These are phyloP conservation scores for Eutypa lata DNA, from an alignment of 2,329 filamentous ascomycete species.

Conservation along the genomic window DNA sequence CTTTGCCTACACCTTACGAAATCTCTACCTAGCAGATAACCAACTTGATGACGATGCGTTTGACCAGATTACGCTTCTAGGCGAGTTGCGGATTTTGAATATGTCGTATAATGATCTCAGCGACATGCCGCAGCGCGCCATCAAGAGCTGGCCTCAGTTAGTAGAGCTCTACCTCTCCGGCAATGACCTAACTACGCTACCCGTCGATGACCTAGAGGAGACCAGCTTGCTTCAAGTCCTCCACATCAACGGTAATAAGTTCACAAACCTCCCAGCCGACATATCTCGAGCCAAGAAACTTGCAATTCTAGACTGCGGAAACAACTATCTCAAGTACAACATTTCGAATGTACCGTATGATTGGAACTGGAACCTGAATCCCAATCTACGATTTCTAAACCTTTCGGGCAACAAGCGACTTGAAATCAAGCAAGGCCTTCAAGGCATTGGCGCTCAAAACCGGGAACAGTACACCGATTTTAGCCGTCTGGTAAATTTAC, in stretches of 20 bases:
- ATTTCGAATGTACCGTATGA: slow-evolving; percentile 99
- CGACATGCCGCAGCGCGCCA: slow-evolving; percentile 84
- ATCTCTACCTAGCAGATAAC: slow-evolving; percentile 90
- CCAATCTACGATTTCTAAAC: slow-evolving; percentile 90
- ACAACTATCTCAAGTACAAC: slow-evolving; percentile 95
- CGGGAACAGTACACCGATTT: slow-evolving; percentile 83
- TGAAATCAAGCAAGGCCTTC: slow-evolving; percentile 74
- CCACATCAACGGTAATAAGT: slow-evolving; percentile 96
- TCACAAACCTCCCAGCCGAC: slow-evolving; percentile 92
- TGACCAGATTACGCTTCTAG: slow-evolving; percentile 78
- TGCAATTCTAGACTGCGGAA: slow-evolving; percentile 88
- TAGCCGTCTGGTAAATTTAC: slow-evolving; percentile 75
- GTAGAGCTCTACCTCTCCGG: slow-evolving; percentile 92
- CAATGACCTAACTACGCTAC: slow-evolving; percentile 87
- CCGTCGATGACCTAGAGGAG: slow-evolving; percentile 91
- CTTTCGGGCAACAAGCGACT: slow-evolving; percentile 94
- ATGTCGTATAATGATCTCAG: slow-evolving; percentile 92
- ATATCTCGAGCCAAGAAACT: slow-evolving; percentile 92
- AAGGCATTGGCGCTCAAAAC: slow-evolving; percentile 51
- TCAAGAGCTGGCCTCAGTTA: slow-evolving; percentile 86
- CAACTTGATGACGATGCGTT: slow-evolving; percentile 92
- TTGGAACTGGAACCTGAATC: slow-evolving; percentile 99
- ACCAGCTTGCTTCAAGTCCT: slow-evolving; percentile 82
- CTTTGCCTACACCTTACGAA: slow-evolving; percentile 80
- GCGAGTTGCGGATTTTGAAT: slow-evolving; percentile 84